Base-by-base conservation (phyloP, 1,284 basidiomycete species). In the Naganishia sp. region DNA sequence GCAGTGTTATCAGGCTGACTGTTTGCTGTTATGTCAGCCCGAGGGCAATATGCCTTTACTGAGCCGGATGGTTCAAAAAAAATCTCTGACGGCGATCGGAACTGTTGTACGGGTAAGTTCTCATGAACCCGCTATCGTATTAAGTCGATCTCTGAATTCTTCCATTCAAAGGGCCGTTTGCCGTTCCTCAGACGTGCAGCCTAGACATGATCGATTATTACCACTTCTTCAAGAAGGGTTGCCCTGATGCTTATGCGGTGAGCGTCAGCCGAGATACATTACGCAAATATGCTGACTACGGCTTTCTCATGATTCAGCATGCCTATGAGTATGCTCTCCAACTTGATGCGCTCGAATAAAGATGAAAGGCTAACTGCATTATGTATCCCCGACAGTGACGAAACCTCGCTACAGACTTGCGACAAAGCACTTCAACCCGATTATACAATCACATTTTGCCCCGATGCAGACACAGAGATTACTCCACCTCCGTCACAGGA, bases 401-500 rank as follows among this genome's bases (percentile, higher is more conserved):
- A 65, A 11, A 72, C 69, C 0, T 72, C 74, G 11, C 63, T 74
- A 6, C 71, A 67, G 61, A 69, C 66, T 5, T 76, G 74, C 43
- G 57, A 67, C 32, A 28, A 60, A 28, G 35, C 31, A 13, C 47
- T 58, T 4, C 39, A 51, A n/a, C 39, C 73, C 17, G 71, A 74
- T 68, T 75, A 75, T 65, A 70, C 67, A 15, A 68, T 75, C 64
- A 72, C 72, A 41, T 75, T 76, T 65, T 76, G 75, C 43, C 73
- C 75, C 15, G 57, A 18, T 3, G n/a, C 50, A 15, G 21, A n/a
- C 47, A 3, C 21, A 7, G 21, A 15, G 13, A 23, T 25, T 1
- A 23, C 47, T 23, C 21, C 47, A 25, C 21, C 47, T 13, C 21
- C 11, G 3, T 23, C 7, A 25, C 21, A n/a, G 47, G 21, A 23